Base-by-base conservation (phyloP, 2,329 filamentous ascomycete species). In the Phoma sp. region DNA sequence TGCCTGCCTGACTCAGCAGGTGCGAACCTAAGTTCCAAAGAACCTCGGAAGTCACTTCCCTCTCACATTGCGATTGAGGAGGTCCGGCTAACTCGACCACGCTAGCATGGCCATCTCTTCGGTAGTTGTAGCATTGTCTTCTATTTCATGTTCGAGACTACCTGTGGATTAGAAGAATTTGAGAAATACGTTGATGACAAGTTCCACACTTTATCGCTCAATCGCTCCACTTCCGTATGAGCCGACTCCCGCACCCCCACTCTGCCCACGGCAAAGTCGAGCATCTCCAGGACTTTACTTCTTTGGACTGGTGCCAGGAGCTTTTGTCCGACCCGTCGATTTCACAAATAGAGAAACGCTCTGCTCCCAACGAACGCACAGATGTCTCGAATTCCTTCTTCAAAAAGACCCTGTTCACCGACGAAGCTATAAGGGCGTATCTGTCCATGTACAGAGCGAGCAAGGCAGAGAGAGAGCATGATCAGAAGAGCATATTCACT, bases 231-330 rank as follows among this genome's bases (percentile, higher is more conserved):
- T 22, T 23, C 8, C 3, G 14, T 3, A 53, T 53, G 50, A 47
- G 43, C 35, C 44, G 51, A 33, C 39, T 53, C 38, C 51, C 50
- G 13, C 38, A 53, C 10, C 50, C 38, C 41, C 43, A 43, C 25
- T 53, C 50, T 47, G 44, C 43, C n/a, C 18, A 53, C 40, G 45
- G 40, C 27, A 39, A 33, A 44, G 10, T 43, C 33, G 68, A 70
- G 23, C 67, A 61, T 40, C 40, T 68, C 7, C 60, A 67, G 51
- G 67, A 69, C 54, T 64, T 69, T 51, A 69, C 61, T 4, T 52
- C 52, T 2, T 59, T 59, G 49, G 55, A 61, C 42, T 69, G 67
- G 65, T 71, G 68, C 57, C 62, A 61, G 7, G 39, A 43, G 1
- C 55, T 71, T 8, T 57, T 70, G 13, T 63, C 60, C 24, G 65